These are phyloP conservation scores for Catunica adiposa DNA, from an alignment of 2,329 filamentous ascomycete species.

Conservation along the genomic window DNA sequence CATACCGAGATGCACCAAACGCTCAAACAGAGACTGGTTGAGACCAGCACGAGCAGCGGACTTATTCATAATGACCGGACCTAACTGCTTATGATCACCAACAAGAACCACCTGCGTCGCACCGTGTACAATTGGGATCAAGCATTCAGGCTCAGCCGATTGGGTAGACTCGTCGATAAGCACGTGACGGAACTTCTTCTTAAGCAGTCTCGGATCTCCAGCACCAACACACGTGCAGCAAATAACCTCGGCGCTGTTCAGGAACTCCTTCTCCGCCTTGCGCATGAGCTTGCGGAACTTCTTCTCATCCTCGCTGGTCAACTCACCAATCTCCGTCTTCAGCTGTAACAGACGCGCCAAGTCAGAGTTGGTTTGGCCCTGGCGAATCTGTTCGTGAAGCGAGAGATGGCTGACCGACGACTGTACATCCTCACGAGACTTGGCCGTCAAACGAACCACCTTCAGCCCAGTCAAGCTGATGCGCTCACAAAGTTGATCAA, in stretches of 20 bases:
- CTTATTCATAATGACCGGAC: constrained; percentile 99
- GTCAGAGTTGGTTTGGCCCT: constrained; percentile 93
- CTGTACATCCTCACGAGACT: constrained; percentile 95
- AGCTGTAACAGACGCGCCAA: constrained; percentile 82
- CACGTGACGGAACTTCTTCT: constrained; percentile 97
- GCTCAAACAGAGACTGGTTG: constrained; percentile 97
- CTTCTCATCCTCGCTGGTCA: constrained; percentile 94
- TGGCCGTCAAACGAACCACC: constrained; percentile 93
- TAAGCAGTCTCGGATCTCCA: constrained; percentile 82
- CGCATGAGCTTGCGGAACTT: constrained; percentile 94
- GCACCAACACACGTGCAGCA: constrained; percentile 98
- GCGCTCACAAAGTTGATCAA: constrained; percentile 94
- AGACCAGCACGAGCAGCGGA: constrained; percentile 95
- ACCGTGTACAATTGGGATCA: constrained; percentile 91
- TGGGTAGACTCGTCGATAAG: constrained; percentile 97
- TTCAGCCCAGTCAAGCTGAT: constrained; percentile 91
- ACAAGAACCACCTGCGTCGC: constrained; percentile 99
- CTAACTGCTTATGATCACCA: constrained; percentile 93
- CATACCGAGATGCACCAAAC: constrained; percentile 78
- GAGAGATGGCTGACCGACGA: constrained; percentile 94
- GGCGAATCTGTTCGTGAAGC: constrained; percentile 88
- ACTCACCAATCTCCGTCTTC: constrained; percentile 77
- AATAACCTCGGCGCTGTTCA: constrained; percentile 90
- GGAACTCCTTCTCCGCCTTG: constrained; percentile 83
- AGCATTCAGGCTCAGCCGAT: constrained; percentile 93